phyloP scores from a whole-genome alignment of 345 rosid species.

The Hibiscus mutabilis region DNA sequence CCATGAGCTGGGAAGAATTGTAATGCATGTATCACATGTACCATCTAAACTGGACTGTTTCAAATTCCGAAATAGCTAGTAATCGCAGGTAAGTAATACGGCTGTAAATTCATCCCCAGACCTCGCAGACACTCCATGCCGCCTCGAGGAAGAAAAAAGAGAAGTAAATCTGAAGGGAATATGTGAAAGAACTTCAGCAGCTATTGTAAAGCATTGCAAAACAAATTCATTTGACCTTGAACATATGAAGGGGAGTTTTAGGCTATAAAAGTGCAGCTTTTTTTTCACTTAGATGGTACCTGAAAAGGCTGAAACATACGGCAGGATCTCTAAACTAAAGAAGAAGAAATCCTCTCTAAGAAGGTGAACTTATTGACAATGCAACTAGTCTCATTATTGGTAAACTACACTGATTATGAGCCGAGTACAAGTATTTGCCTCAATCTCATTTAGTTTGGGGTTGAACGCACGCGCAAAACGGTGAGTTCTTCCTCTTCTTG shows the following conservation, averaged over 20 bases:
- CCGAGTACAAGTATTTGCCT: conserved; percentile 10
- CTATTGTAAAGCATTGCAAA: not conserved
- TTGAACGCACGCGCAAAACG: not conserved
- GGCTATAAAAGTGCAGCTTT: conserved; percentile 21
- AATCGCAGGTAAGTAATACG: not conserved
- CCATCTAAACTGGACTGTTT: not conserved
- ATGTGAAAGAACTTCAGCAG: not conserved
- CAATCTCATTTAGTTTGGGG: conserved; percentile 16
- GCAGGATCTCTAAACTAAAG: conserved; percentile 20
- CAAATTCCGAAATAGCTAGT: not conserved
- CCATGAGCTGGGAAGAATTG: not conserved
- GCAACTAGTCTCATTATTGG: conserved; percentile 10
- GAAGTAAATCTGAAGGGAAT: not conserved
- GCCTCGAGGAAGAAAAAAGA: not conserved
- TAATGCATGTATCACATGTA: not conserved
- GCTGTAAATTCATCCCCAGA: not conserved
- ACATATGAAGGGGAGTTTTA: not conserved
- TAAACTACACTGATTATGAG: conserved; percentile 14
- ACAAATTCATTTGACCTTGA: not conserved
- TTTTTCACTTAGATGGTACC: conserved; percentile 14
- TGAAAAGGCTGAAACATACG: conserved; percentile 31
- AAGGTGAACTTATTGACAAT: conserved; percentile 23
- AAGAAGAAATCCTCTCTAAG: conserved; percentile 14
- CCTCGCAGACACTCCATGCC: not conserved
- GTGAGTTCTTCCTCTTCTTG: not conserved